phyloP scores from a whole-genome alignment of 2,329 filamentous ascomycete species.

The Lecanicillium sp. region DNA sequence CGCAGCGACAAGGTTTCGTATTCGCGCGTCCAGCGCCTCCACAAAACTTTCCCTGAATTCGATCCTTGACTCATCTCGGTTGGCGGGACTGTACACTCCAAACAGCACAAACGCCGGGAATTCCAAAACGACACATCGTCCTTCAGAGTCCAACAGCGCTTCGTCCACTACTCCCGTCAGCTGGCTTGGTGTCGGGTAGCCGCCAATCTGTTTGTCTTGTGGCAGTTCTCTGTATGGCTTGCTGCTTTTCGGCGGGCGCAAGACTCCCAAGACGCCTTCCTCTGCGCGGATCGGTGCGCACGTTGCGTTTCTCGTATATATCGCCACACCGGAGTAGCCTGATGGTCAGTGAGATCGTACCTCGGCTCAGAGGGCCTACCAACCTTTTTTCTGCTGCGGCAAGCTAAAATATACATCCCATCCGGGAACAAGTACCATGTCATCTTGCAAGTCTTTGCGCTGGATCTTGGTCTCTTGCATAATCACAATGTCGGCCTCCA shows the following conservation, averaged over 20 bases:
- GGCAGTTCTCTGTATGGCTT: conserved; percentile 71
- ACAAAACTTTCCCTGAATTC: conserved; percentile 79
- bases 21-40: conserved; percentile 69
- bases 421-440: conserved; percentile 90
- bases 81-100: conserved; percentile 87
- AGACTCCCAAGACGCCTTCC: conserved; percentile 82
- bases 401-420: conserved; percentile 97
- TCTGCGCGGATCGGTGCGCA: conserved; percentile 87
- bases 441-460: conserved; percentile 81
- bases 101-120: conserved; percentile 93
- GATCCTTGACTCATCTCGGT: conserved; percentile 75
- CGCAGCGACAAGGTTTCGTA: conserved; percentile 73
- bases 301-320: conserved; percentile 83
- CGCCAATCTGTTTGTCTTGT: conserved; percentile 71
- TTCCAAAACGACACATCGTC: conserved; percentile 83
- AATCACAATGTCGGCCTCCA: conserved; percentile 87
- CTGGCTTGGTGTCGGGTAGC: conserved; percentile 70
- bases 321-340: conserved; percentile 94
- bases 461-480: conserved; percentile 98
- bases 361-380: conserved; percentile 27
- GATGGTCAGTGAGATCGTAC: not conserved
- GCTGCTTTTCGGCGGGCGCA: conserved; percentile 66
- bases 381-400: conserved; percentile 91
- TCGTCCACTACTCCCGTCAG: conserved; percentile 61
- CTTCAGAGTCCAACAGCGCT: conserved; percentile 75